Percentiles rank a stretch among this genome's conserved stretches.
Conservation (phyloP, 345 rosid genomes). For the Jatropha curcas region DNA sequence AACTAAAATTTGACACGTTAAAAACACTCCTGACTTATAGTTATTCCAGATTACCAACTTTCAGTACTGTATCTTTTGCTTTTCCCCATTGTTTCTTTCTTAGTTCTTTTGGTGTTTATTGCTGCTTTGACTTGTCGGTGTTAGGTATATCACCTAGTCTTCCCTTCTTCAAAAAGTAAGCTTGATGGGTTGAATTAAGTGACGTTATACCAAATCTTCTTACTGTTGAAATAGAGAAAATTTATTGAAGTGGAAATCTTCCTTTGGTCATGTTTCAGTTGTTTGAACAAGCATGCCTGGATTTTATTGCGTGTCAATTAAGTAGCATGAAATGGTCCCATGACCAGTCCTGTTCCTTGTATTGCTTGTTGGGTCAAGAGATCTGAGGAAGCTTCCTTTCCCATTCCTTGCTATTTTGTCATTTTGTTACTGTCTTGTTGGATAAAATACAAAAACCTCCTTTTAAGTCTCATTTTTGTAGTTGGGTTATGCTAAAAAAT, state of each 20-base stretch:
- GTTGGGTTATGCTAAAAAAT: constrained; percentile 2
- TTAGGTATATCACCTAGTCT: background rate
- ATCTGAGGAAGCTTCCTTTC: constrained; percentile 2
- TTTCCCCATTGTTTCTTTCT: background rate
- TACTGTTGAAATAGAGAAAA: background rate
- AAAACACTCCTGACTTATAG: background rate
- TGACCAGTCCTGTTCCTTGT: background rate
- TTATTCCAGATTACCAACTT: background rate
- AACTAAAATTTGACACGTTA: background rate
- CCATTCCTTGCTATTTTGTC: background rate
- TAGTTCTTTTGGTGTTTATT: background rate
- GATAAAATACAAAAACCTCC: constrained; percentile 14
- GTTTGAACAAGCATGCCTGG: background rate
- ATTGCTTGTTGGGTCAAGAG: background rate
- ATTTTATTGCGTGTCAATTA: background rate
- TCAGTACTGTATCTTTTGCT: background rate
- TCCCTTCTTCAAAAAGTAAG: background rate
- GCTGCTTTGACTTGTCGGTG: background rate
- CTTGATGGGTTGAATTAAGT: constrained; percentile 4
- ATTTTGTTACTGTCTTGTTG: background rate
- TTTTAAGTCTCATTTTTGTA: constrained; percentile 2
- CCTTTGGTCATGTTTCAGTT: background rate
- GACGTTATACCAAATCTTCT: background rate
- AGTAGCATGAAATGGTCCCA: background rate
- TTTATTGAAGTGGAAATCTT: background rate